Evolutionary conservation across 371 early-diverging fungal genomes (phyloP).

Genomic region (Mortierella sp.): DNA sequence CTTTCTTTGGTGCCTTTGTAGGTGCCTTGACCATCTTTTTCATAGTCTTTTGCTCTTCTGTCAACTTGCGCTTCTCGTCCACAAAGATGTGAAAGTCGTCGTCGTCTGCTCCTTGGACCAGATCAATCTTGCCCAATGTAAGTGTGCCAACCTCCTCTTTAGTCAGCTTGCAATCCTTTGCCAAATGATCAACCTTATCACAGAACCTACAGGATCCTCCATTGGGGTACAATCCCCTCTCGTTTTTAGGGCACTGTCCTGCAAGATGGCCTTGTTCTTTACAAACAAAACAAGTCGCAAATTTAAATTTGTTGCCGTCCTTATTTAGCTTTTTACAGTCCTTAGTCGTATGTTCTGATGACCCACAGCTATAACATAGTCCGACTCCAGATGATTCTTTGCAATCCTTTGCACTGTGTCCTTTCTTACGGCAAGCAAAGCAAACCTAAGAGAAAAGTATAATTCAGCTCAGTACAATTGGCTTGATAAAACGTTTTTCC

Average conservation of each 20-base stretch:
- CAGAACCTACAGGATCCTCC: constrained; percentile 94
- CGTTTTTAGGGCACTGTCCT: constrained; percentile 86
- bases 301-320: constrained; percentile 70
- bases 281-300: constrained; percentile 91
- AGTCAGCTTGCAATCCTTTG: constrained; percentile 84
- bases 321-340: constrained; percentile 76
- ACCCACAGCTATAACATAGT: constrained; percentile 91
- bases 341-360: constrained; percentile 83
- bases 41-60: constrained; percentile 58
- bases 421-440: constrained; percentile 86
- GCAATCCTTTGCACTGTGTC: constrained; percentile 87
- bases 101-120: constrained; percentile 84
- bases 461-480: too few relatives aligned
- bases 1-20: constrained; percentile 57
- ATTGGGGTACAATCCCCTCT: constrained; percentile 90
- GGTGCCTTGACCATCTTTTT: constrained; percentile 56
- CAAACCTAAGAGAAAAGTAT: constrained; percentile 69
- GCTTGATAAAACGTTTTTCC: neutral
- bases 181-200: constrained; percentile 86
- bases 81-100: constrained; percentile 82
- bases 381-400: constrained; percentile 71
- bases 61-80: constrained; percentile 65
- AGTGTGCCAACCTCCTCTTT: constrained; percentile 73
- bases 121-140: constrained; percentile 75
- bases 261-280: constrained; percentile 87